A percentile compares a stretch with the other conserved stretches of the same genome.
Conservation (phyloP, 78 protist species). For the Dictyostelium brefeldianum region DNA sequence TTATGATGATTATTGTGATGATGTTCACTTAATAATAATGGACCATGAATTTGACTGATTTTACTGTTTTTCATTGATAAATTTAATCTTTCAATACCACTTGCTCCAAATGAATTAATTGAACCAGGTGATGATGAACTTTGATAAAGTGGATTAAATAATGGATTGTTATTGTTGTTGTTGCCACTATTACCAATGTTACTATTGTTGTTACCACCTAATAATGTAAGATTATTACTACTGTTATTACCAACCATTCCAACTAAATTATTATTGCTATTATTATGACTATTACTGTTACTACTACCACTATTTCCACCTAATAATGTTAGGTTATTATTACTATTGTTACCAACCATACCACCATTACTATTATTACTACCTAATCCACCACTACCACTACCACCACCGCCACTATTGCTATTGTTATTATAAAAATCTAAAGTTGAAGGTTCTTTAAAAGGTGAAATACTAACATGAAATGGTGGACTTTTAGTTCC, state of each 20-base stretch:
- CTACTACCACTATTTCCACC: neutral
- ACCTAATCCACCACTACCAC: conserved; percentile 11
- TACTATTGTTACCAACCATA: conserved; percentile 2
- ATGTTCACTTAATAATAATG: conserved; percentile 11
- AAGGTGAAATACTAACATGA: conserved; percentile 40
- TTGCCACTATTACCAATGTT: neutral
- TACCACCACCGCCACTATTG: conserved; percentile 7
- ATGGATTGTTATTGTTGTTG: neutral
- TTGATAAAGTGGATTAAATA: neutral
- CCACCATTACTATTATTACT: conserved; percentile 11
- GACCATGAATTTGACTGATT: conserved; percentile 74
- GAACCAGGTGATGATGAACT: conserved; percentile 12
- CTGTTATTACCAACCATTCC: neutral
- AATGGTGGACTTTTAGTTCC: conserved; percentile 32
- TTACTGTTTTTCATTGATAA: conserved; percentile 17
- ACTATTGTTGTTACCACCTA: neutral
- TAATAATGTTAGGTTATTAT: neutral
- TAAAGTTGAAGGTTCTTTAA: conserved; percentile 20
- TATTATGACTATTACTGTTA: neutral
- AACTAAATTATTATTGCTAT: too few relatives aligned
- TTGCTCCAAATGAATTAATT: neutral
- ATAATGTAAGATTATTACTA: neutral
- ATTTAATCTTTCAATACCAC: conserved; percentile 16
- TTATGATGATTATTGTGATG: neutral
- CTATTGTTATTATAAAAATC: neutral